These are phyloP conservation scores for Solanum rostratum DNA, from an alignment of 257 asterid species.

Conservation along the genomic window DNA sequence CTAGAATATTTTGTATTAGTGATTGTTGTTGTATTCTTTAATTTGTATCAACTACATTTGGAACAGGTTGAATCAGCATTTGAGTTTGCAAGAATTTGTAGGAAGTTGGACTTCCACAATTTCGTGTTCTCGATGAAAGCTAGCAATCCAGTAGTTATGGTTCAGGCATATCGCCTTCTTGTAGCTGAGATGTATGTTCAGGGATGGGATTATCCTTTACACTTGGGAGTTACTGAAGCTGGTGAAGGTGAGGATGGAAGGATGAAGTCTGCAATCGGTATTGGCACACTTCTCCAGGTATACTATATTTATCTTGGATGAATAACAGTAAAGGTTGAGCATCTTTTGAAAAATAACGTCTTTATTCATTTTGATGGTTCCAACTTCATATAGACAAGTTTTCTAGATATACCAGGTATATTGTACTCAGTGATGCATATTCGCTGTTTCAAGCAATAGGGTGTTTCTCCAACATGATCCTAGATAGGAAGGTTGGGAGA, in stretches of 20 bases:
- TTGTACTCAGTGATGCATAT: background rate
- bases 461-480: background rate
- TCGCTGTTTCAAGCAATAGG: background rate
- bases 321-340: background rate
- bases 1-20: background rate
- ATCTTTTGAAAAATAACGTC: background rate
- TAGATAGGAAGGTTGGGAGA: background rate
- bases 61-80: slow-evolving; percentile 96
- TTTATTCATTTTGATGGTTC: background rate
- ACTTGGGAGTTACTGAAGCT: slow-evolving; percentile 97
- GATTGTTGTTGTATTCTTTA: background rate
- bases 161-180: slow-evolving; percentile 91
- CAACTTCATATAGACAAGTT: background rate
- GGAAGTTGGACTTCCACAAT: slow-evolving; percentile 90
- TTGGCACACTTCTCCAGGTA: slow-evolving; percentile 97
- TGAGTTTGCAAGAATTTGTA: slow-evolving; percentile 90
- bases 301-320: background rate
- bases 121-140: slow-evolving; percentile 99
- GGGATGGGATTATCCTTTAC: slow-evolving; percentile 99
- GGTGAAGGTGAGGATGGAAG: slow-evolving; percentile 99
- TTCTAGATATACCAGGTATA: background rate
- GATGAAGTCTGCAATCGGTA: slow-evolving; percentile 98
- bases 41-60: slow-evolving; percentile 2
- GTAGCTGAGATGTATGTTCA: slow-evolving; percentile 97
- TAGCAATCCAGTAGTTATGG: slow-evolving; percentile 98